Evolutionary conservation across 768 basidiomycete species (phyloP), one percentile per base, ranked within the genome.

Genomic region (Phylloporus rhodoxanthus): DNA sequence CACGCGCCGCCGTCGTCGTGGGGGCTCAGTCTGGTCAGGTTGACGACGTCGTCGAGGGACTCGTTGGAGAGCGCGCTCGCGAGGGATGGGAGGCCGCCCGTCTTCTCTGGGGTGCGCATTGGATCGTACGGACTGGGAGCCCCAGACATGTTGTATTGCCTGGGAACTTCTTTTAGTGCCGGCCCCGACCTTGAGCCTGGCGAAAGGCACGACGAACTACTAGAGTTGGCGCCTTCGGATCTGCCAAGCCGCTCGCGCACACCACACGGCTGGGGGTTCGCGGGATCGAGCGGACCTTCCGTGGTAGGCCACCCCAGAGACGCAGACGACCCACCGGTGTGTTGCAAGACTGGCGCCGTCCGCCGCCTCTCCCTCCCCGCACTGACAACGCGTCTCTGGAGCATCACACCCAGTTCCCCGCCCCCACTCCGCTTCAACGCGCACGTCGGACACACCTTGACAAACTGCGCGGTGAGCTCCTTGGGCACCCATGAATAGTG

Each of bases 401-500:
- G 2, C 53, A 58, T 52, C 45, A 51, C 47, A 23, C 55, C 40
- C 37, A 59, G 42, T 2, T 53, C 58, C 3, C 62, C 57, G 36
- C 67, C 61, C 38, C 71, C 71, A 45, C 68, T 70, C 53, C 73
- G 65, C 65, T 75, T 74, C 45, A 64, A 70, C 51, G 66, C 75
- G 57, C 90, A 91, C 8, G 86, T 85, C 13, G 88, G 90, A 59
- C 90, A 91, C 21, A 75, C 75, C 65, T 81, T 82, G 67, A 91
- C 82, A 61, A 89, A 92, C 51, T 78, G 79, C 15, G 85, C 79
- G 40, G 90, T 79, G 36, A 92, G 80, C 59, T 87, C 84, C 68
- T 91, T 91, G 14, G 90, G 89, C 23, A 92, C 78, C 82, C 85
- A 91, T 8, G 85, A 83, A 64, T 89, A 92, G 57, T 79, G 77